Conservation (phyloP, 139 green algal genomes). For the Trebouxia sp. region DNA sequence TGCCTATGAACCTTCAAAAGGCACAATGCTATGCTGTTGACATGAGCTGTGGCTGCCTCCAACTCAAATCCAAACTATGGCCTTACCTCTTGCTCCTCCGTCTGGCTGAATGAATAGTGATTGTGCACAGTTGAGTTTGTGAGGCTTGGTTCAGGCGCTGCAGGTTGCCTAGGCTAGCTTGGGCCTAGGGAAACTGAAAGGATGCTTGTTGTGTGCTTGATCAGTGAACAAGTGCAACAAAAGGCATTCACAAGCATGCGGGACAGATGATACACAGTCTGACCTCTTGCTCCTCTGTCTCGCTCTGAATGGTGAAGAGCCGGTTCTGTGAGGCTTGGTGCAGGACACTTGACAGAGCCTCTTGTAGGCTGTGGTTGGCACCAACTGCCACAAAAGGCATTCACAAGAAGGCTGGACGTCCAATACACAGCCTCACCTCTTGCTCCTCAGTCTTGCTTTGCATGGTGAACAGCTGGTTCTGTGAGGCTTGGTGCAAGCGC, state of each 20-base stretch:
- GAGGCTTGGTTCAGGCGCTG: slow-evolving; percentile 66
- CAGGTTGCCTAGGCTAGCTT: slow-evolving; percentile 66
- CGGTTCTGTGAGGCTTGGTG: slow-evolving; percentile 66
- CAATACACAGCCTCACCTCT: not conserved
- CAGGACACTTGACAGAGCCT: slow-evolving; percentile 66
- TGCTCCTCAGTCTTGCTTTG: slow-evolving; percentile 73
- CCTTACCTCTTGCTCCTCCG: slow-evolving; percentile 64
- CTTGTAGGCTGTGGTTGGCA: too few relatives aligned
- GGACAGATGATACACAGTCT: too few relatives aligned
- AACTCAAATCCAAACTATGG: too few relatives aligned
- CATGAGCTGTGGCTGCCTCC: too few relatives aligned
- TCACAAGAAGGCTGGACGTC: too few relatives aligned
- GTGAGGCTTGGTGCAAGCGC: slow-evolving; percentile 67
- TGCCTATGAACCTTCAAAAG: too few relatives aligned
- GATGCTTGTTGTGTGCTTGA: too few relatives aligned
- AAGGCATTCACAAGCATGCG: too few relatives aligned
- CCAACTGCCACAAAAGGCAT: too few relatives aligned
- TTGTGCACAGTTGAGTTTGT: slow-evolving; percentile 51
- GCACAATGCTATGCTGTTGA: too few relatives aligned
- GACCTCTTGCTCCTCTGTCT: slow-evolving; percentile 63
- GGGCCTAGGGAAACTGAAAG: slow-evolving; percentile 35
- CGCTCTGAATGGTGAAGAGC: slow-evolving; percentile 58
- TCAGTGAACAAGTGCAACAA: too few relatives aligned
- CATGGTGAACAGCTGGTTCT: slow-evolving; percentile 57
- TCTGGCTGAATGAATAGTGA: slow-evolving; percentile 63